Conservation (phyloP, 208 protist genomes). For the Naegleria fowleri region DNA sequence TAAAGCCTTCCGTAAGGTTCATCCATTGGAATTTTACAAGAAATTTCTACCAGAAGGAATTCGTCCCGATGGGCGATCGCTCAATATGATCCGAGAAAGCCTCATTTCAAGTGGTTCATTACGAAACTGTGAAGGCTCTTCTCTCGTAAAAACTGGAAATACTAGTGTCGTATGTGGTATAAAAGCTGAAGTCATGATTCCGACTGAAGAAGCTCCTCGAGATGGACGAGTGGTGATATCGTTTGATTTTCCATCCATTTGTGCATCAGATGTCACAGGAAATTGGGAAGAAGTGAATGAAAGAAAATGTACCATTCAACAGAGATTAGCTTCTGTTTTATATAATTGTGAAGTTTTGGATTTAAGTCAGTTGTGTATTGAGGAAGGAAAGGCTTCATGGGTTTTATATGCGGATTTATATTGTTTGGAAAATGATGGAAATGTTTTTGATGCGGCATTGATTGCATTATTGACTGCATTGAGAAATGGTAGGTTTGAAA, state of each 20-base stretch:
- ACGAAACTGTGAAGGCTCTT: background rate
- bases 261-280: background rate
- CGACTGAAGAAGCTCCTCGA: background rate
- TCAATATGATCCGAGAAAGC: background rate
- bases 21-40: constrained; percentile 16
- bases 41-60: constrained; percentile 11
- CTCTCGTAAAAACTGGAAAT: constrained; percentile 3
- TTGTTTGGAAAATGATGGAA: constrained; percentile 21
- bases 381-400: background rate
- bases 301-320: background rate
- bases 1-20: background rate
- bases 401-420: constrained; percentile 25
- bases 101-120: background rate
- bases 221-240: background rate
- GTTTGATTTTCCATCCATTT: constrained; percentile 9
- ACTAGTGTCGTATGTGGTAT: constrained; percentile 23
- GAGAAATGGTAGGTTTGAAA: background rate
- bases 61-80: background rate
- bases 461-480: background rate
- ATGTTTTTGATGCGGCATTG: background rate
- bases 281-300: constrained; percentile 9
- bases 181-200: constrained; percentile 8
- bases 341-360: background rate
- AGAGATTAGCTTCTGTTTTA: background rate
- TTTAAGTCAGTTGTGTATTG: background rate